Evolutionary conservation across 768 basidiomycete species (phyloP), one percentile per base, ranked within the genome.

Genomic region (Calocybe gangraenosa): DNA sequence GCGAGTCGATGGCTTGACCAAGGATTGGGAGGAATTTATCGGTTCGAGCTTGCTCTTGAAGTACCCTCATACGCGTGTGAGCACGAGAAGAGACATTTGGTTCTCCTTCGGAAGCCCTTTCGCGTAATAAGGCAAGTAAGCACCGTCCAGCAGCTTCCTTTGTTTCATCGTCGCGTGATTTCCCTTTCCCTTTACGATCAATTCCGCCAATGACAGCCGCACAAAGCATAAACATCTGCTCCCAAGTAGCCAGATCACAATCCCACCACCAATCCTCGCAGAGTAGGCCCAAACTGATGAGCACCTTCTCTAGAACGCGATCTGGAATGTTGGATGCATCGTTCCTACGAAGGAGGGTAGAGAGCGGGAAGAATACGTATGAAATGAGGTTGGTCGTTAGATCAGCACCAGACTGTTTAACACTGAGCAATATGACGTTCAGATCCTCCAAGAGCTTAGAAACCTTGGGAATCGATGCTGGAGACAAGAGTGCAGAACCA

Each of bases 291-390:
- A 95, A 66, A 10, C 77, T 66, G 19, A 69, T 55, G 47, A 96
- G 70, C 17, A 92, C 63, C 44, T 76, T 79, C 64, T 96, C 90
- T 37, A 95, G 67, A 22, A 92, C 65, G 54, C 84, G 84, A 56
- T 92, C 84, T 7, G 91, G 86, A 37, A 95, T 84, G 11, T 75
- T 68, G 5, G 74, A 58, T 2, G 82, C 75, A 13, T 75, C 56
- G 59, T 93, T 91, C 23, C 88, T 82, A 39, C 86, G 82, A 28
- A 97, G 74, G 40, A 96, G 79, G 21, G 82, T 79, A 2, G 92
- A 92, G 32, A 97, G 62, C 2, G 95, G 95, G 55, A 92, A 87
- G 65, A 94, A 89, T 21, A 82, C 70, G 62, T 97, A 98, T 36
- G 86, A 83, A 35, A 91, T 78, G 38, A 92, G 71, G 13, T 77